Conservation (phyloP, 352 stramenopile species). For the Globisporangium megalacanthum region DNA sequence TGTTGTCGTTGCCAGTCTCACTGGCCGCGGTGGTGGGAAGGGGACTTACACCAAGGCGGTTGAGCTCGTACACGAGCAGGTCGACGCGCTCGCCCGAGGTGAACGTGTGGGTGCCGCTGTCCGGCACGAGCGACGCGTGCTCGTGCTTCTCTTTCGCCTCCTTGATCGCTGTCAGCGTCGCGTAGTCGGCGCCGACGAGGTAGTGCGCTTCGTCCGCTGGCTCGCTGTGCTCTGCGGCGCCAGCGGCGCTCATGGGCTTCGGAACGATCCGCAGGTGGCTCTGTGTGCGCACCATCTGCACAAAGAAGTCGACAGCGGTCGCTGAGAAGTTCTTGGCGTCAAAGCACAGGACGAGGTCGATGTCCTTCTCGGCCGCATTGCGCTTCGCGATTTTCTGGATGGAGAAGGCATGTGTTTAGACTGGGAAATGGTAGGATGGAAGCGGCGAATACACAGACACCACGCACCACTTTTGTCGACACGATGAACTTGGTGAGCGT, state of each 20-base stretch:
- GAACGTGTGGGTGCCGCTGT: conserved; percentile 40
- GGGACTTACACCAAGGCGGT: conserved; percentile 39
- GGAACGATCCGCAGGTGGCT: conserved; percentile 47
- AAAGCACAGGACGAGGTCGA: conserved; percentile 74
- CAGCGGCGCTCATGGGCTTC: conserved; percentile 20
- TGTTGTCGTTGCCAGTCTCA: background rate
- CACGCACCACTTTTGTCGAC: conserved; percentile 53
- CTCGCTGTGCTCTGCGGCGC: conserved; percentile 19
- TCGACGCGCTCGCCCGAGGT: conserved; percentile 72
- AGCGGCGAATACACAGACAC: conserved; percentile 10
- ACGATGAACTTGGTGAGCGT: conserved; percentile 82
- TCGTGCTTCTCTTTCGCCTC: conserved; percentile 45
- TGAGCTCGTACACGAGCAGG: conserved; percentile 67
- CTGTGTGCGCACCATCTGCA: conserved; percentile 57
- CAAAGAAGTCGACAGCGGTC: conserved; percentile 56
- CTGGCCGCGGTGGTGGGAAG: conserved; percentile 3
- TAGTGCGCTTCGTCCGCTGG: conserved; percentile 32
- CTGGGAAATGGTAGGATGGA: background rate
- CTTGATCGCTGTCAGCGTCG: conserved; percentile 55
- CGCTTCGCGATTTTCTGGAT: conserved; percentile 47
- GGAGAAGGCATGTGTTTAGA: background rate
- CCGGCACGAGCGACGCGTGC: conserved; percentile 35
- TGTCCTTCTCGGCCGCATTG: conserved; percentile 45
- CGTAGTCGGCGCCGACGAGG: conserved; percentile 42
- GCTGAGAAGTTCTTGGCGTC: conserved; percentile 48